Conservation (phyloP, 2,329 filamentous ascomycete species). For the Cladophialophora bantiana region DNA sequence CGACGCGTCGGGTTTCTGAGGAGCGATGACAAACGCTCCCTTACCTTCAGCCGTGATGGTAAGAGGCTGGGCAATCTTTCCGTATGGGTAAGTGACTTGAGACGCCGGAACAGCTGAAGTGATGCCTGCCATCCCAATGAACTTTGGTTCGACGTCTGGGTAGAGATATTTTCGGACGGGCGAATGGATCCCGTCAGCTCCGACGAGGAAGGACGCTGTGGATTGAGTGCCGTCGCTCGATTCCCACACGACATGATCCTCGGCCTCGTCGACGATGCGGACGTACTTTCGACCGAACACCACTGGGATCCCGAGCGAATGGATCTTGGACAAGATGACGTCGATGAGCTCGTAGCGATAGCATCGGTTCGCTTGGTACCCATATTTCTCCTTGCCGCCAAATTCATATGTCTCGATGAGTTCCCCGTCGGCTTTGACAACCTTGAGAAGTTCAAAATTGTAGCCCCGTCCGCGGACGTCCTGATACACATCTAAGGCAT, state of each 20-base stretch:
- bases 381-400: constrained; percentile 52
- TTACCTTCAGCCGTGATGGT: constrained; percentile 31
- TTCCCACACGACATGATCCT: constrained; percentile 57
- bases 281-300: constrained; percentile 59
- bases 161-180: constrained; percentile 60
- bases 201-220: constrained; percentile 57
- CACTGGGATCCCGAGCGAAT: constrained; percentile 52
- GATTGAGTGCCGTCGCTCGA: constrained; percentile 52
- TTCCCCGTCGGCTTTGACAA: constrained; percentile 50
- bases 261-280: constrained; percentile 48
- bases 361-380: constrained; percentile 62
- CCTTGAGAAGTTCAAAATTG: constrained; percentile 61
- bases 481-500: constrained; percentile 58
- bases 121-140: constrained; percentile 57
- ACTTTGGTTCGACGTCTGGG: constrained; percentile 58
- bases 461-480: constrained; percentile 56
- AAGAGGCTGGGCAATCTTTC: constrained; percentile 26
- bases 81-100: constrained; percentile 21
- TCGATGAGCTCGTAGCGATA: constrained; percentile 62
- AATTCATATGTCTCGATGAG: constrained; percentile 43
- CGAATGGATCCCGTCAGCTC: constrained; percentile 68
- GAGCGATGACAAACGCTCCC: constrained; percentile 50
- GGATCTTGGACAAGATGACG: constrained; percentile 54
- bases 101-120: constrained; percentile 41
- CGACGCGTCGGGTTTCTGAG: constrained; percentile 46